These are phyloP conservation scores for Remersonia thermophila DNA, from an alignment of 2,329 filamentous ascomycete species.

Conservation along the genomic window DNA sequence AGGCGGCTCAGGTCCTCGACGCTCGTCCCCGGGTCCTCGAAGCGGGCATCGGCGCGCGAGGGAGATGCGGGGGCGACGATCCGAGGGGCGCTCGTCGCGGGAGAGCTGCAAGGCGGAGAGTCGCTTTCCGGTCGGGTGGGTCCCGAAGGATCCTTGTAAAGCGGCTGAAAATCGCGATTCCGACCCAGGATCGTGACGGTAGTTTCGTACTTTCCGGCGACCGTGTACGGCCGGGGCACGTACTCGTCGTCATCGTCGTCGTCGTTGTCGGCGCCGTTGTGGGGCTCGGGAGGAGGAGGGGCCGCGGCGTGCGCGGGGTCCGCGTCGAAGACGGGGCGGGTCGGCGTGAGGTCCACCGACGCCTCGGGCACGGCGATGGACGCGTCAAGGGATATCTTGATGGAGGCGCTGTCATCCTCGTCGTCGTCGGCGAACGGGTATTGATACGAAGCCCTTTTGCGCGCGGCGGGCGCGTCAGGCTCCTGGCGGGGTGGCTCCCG, in stretches of 20 bases:
- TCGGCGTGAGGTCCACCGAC: slow-evolving; percentile 17
- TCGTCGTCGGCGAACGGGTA: slow-evolving; percentile 38
- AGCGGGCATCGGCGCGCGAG: background rate
- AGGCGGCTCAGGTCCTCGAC: slow-evolving; percentile 17
- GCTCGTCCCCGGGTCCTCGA: slow-evolving; percentile 7
- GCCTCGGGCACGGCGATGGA: slow-evolving; percentile 5
- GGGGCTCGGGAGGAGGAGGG: no score
- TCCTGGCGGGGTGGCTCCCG: slow-evolving; percentile 14
- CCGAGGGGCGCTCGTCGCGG: slow-evolving; percentile 4
- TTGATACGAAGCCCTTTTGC: slow-evolving; percentile 32
- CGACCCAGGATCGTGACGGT: slow-evolving; percentile 39
- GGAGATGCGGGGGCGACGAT: slow-evolving; percentile 6
- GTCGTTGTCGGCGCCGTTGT: no score
- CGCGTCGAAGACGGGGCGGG: slow-evolving; percentile 15
- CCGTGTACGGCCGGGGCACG: slow-evolving; percentile 28
- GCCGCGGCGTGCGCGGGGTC: slow-evolving; percentile 8
- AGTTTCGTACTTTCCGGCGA: slow-evolving; percentile 28
- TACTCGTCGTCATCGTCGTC: slow-evolving; percentile 26
- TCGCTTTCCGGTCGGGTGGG: slow-evolving; percentile 9
- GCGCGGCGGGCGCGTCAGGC: slow-evolving; percentile 14
- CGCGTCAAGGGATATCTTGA: slow-evolving; percentile 29
- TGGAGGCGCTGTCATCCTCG: slow-evolving; percentile 26
- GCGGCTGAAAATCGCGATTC: slow-evolving; percentile 27
- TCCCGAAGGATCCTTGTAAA: slow-evolving; percentile 16
- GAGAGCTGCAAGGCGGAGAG: slow-evolving; percentile 9